Evolutionary conservation across 495 filamentous ascomycete genomes (phyloP).

Genomic region (Penicillium paxilli): DNA sequence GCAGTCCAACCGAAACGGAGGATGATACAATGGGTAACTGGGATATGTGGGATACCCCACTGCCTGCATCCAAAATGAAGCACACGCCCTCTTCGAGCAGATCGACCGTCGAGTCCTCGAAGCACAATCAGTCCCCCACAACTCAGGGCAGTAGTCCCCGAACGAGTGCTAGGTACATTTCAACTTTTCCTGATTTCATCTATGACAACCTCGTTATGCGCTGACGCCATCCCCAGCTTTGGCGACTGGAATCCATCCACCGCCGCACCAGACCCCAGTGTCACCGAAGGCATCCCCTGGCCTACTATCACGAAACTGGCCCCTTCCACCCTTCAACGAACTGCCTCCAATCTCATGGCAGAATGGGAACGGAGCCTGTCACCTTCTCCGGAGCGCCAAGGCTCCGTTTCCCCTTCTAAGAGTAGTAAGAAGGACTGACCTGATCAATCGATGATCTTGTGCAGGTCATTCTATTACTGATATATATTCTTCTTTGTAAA

Average conservation of each 20-base stretch:
- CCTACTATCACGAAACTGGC: constrained; percentile 63
- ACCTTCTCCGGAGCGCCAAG: constrained; percentile 31
- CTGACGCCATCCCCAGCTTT: constrained; percentile 37
- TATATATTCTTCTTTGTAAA: constrained; percentile 17
- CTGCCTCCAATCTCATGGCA: constrained; percentile 72
- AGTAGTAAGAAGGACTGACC: constrained; percentile 42
- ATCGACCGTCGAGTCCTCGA: constrained; percentile 43
- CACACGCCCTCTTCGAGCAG: constrained; percentile 50
- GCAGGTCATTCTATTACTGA: neutral
- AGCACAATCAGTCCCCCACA: constrained; percentile 45
- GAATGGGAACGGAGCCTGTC: constrained; percentile 68
- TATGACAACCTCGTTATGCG: constrained; percentile 34
- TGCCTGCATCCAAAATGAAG: constrained; percentile 35
- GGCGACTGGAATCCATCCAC: constrained; percentile 41
- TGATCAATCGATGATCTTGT: neutral
- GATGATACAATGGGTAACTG: constrained; percentile 63
- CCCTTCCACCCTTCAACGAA: constrained; percentile 65
- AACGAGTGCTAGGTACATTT: constrained; percentile 54
- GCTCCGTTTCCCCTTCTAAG: constrained; percentile 27
- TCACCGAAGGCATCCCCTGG: constrained; percentile 65
- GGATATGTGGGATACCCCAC: constrained; percentile 69
- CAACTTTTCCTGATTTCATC: constrained; percentile 35
- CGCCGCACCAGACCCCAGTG: constrained; percentile 34
- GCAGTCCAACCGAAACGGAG: constrained; percentile 30
- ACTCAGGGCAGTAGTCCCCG: constrained; percentile 50